phyloP scores from a whole-genome alignment of 208 protist genomes.

The Leishmania major region DNA sequence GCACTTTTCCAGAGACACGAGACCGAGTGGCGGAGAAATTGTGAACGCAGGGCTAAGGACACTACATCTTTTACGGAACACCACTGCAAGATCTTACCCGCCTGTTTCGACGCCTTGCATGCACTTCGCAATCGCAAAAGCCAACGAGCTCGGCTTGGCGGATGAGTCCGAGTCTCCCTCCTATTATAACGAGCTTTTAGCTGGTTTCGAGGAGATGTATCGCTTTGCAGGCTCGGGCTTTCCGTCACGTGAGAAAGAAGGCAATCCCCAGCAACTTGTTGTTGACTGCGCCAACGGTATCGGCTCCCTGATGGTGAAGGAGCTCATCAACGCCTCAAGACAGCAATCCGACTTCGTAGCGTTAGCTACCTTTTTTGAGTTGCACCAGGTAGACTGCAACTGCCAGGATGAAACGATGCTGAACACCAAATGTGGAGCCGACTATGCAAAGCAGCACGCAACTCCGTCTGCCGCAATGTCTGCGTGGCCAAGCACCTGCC shows the following conservation, averaged over 20 bases:
- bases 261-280: conserved; percentile 46
- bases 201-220: conserved; percentile 33
- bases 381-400: conserved; percentile 56
- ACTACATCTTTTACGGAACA: conserved; percentile 22
- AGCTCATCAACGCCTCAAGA: conserved; percentile 48
- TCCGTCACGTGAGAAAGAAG: background rate
- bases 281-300: conserved; percentile 93
- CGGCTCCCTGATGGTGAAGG: conserved; percentile 54
- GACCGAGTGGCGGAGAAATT: conserved; percentile 50
- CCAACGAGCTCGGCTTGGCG: conserved; percentile 14
- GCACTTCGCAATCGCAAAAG: conserved; percentile 62
- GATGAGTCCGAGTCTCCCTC: conserved; percentile 14
- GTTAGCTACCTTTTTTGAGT: conserved; percentile 42
- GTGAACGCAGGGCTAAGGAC: conserved; percentile 29
- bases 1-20: conserved; percentile 55
- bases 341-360: conserved; percentile 4
- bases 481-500: conserved; percentile 4
- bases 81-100: conserved; percentile 27
- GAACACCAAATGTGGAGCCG: conserved; percentile 91
- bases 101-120: conserved; percentile 75
- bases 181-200: conserved; percentile 45
- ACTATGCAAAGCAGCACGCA: conserved; percentile 81
- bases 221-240: background rate
- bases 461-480: conserved; percentile 49
- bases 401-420: conserved; percentile 37